Conservation (phyloP, 2,329 filamentous ascomycete species). For the Hymenoscyphus repandus region DNA sequence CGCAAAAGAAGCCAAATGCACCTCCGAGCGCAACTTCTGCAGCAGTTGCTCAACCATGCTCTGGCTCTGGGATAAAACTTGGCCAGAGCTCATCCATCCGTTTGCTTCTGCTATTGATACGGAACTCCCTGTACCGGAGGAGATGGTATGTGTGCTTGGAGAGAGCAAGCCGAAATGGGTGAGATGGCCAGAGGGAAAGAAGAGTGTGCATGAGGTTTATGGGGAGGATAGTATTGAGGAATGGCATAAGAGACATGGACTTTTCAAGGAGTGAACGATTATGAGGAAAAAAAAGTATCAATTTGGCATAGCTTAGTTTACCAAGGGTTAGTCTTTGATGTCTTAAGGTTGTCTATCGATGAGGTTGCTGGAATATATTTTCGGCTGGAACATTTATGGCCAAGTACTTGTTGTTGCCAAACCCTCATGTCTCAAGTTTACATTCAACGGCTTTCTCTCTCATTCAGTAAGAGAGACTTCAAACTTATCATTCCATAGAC, state of each 20-base stretch:
- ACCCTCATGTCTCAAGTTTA: too few species aligned
- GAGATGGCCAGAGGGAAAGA: constrained; percentile 43
- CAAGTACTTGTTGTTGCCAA: too few species aligned
- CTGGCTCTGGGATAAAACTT: constrained; percentile 42
- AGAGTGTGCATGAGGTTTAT: constrained; percentile 36
- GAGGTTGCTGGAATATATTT: too few species aligned
- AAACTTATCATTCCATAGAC: too few species aligned
- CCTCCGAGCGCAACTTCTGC: constrained; percentile 42
- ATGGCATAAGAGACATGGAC: constrained; percentile 40
- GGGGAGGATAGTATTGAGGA: constrained; percentile 36
- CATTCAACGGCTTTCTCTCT: too few species aligned
- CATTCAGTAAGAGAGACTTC: too few species aligned
- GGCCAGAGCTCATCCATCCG: constrained; percentile 44
- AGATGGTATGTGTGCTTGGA: constrained; percentile 42
- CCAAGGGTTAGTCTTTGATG: too few species aligned
- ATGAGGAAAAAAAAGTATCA: too few species aligned
- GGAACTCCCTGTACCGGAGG: constrained; percentile 37
- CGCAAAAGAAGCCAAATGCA: constrained; percentile 33
- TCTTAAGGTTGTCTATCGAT: too few species aligned
- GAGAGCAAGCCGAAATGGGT: constrained; percentile 41
- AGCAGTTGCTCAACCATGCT: constrained; percentile 42
- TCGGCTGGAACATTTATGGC: too few species aligned
- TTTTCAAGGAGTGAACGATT: constrained; percentile 14
- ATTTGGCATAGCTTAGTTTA: too few species aligned
- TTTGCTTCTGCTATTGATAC: constrained; percentile 45